Base-by-base conservation (phyloP, 108 stramenopile species). In the Cyclotella cryptica region DNA sequence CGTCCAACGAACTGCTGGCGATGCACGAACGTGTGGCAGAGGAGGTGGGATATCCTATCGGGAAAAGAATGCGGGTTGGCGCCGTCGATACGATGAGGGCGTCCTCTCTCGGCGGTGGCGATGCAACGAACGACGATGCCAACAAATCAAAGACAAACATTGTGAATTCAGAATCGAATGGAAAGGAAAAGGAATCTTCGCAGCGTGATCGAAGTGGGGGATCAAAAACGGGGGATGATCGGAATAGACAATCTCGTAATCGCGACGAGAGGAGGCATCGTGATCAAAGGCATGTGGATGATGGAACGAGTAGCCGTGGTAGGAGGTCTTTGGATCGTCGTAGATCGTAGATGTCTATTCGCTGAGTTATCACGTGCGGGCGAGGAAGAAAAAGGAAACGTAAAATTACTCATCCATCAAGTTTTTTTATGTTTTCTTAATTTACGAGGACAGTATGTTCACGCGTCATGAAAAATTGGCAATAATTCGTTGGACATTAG, bases 21-120 rank as follows among this genome's bases (percentile, higher is more conserved):
- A 54, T 55, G 14, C 80, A 84, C 45, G 80, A 81, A 14, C 53
- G 52, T 7, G 68, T 59, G 41, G 81, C 70, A 39, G 26, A 42
- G 30, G 75, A 76, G 41, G 30, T 67, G 52, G 75, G 75, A 1
- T 72, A 72, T 54, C 66, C 75, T 0, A 54, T 72, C 28, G 46
- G 41, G 39, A 72, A 67, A 43, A 41, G 66, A 51, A 58, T 54
- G 22, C 29, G 58, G 39, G 47, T 55, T 3, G 49, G 14, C 11
- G 10, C 53, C 39, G 21, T 1, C 22, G 44, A n/a, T 22, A 18
- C 53, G 27, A 54, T 30, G 49, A 60, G 52, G 43, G 75, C 44
- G 19, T 24, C 29, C 0, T 15, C 4, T 19, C 22, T 40, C 21
- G 26, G 35, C 1, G 46, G 5, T 41, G 18, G 15, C 58, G 22